phyloP scores from a whole-genome alignment of 1,284 basidiomycete genomes.

The Bondarzewia mesenterica region DNA sequence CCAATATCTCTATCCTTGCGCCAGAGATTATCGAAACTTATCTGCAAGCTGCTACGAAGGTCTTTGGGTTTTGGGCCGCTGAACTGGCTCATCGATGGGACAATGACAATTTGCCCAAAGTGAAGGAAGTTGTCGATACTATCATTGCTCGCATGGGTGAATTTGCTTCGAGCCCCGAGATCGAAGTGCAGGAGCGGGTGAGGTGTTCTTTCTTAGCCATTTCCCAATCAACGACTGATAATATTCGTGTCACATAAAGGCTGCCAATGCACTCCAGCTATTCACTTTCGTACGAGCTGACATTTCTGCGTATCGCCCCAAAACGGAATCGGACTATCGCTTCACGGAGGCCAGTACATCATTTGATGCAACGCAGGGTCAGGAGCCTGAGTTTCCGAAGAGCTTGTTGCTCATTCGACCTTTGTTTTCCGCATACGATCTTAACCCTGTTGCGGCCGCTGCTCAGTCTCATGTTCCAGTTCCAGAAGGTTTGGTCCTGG shows the following conservation, averaged over 20 bases:
- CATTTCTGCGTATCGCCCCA: slow-evolving; percentile 51
- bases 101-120: slow-evolving; percentile 52
- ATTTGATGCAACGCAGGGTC: slow-evolving; percentile 22
- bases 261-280: slow-evolving; percentile 74
- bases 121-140: slow-evolving; percentile 53
- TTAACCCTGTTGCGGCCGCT: slow-evolving; percentile 76
- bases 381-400: slow-evolving; percentile 69
- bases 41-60: slow-evolving; percentile 78
- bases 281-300: slow-evolving; percentile 80
- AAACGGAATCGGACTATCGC: slow-evolving; percentile 25
- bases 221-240: background rate
- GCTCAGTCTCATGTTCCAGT: slow-evolving; percentile 79
- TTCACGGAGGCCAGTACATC: slow-evolving; percentile 26
- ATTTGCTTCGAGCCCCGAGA: slow-evolving; percentile 53
- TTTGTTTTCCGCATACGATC: slow-evolving; percentile 72
- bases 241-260: slow-evolving; percentile 37
- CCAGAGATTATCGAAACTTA: slow-evolving; percentile 67
- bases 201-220: slow-evolving; percentile 21
- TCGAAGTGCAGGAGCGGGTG: slow-evolving; percentile 90
- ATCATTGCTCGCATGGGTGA: slow-evolving; percentile 48
- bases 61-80: slow-evolving; percentile 81
- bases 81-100: slow-evolving; percentile 73
- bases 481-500: slow-evolving; percentile 82
- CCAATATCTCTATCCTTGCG: slow-evolving; percentile 42
- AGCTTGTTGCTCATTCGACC: slow-evolving; percentile 84